These are phyloP conservation scores for Colletotrichum sp. DNA, from an alignment of 2,329 filamentous ascomycete genomes.

Conservation along the genomic window DNA sequence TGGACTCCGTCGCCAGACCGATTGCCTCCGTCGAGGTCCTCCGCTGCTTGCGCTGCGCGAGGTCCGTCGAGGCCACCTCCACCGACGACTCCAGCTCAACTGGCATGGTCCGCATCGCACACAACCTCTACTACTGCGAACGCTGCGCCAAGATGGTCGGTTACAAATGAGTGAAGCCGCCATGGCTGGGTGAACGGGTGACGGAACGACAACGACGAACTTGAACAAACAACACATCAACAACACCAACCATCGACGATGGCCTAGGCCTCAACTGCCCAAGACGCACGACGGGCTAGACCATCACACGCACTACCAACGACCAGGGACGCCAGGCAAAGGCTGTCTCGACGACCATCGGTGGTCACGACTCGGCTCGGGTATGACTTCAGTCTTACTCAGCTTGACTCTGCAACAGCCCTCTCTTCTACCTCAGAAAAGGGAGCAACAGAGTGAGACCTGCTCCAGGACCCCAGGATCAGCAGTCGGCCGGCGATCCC, in stretches of 20 bases:
- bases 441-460: not conserved
- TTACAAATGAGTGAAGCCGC: slow-evolving; percentile 54
- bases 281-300: not conserved
- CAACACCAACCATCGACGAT: not conserved
- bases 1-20: slow-evolving; percentile 52
- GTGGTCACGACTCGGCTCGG: not conserved
- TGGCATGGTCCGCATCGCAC: slow-evolving; percentile 69
- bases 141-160: slow-evolving; percentile 69
- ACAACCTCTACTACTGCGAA: slow-evolving; percentile 71
- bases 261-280: not conserved
- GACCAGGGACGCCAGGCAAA: not conserved
- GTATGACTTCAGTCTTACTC: not conserved
- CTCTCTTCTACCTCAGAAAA: not conserved
- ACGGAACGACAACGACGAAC: not conserved
- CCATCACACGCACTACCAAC: not conserved
- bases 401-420: not conserved
- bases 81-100: slow-evolving; percentile 63
- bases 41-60: slow-evolving; percentile 67
- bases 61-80: slow-evolving; percentile 64
- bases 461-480: not conserved
- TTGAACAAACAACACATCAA: not conserved
- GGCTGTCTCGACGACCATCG: not conserved
- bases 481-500: not conserved
- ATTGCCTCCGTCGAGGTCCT: slow-evolving; percentile 63
- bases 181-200: not conserved